Percentiles rank a stretch among this genome's conserved stretches.
phyloP scores from a whole-genome alignment of 164 flowering plant genomes.

The Paratinospora sagittata region DNA sequence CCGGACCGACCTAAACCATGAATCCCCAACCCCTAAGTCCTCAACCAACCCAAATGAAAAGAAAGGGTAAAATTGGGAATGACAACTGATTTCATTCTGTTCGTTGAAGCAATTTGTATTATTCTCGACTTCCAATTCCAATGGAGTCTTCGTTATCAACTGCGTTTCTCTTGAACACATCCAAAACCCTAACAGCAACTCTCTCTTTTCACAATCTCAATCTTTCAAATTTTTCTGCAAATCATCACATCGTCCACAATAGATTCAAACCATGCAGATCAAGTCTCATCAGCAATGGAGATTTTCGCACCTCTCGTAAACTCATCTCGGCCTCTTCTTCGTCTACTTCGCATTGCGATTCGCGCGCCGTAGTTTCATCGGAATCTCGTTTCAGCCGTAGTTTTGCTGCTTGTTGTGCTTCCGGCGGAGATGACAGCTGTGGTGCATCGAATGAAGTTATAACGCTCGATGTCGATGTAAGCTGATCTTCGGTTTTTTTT shows the following conservation, averaged over 20 bases:
- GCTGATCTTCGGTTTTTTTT: constrained; percentile 10
- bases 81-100: too few species aligned
- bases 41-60: too few species aligned
- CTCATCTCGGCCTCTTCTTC: constrained; percentile 11
- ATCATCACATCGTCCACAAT: constrained; percentile 11
- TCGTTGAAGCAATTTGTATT: too few species aligned
- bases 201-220: constrained; percentile 3
- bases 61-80: too few species aligned
- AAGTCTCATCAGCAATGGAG: constrained; percentile 11
- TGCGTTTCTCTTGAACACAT: constrained; percentile 24
- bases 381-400: constrained; percentile 21
- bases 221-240: constrained; percentile 20
- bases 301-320: constrained; percentile 6
- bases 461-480: constrained; percentile 79
- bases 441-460: constrained; percentile 57
- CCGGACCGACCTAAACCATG: too few species aligned
- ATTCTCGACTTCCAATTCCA: too few species aligned
- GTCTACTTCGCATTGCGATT: constrained; percentile 10
- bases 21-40: too few species aligned
- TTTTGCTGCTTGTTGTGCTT: constrained; percentile 32
- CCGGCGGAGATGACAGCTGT: constrained; percentile 39
- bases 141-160: constrained; percentile 41
- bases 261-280: constrained; percentile 14
- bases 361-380: constrained; percentile 7
- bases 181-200: constrained; percentile 35